A percentile compares a stretch with the other conserved stretches of the same genome.
Evolutionary conservation across 2,329 filamentous ascomycete genomes (phyloP).

Genomic region (Sarocladiaceae sp.): DNA sequence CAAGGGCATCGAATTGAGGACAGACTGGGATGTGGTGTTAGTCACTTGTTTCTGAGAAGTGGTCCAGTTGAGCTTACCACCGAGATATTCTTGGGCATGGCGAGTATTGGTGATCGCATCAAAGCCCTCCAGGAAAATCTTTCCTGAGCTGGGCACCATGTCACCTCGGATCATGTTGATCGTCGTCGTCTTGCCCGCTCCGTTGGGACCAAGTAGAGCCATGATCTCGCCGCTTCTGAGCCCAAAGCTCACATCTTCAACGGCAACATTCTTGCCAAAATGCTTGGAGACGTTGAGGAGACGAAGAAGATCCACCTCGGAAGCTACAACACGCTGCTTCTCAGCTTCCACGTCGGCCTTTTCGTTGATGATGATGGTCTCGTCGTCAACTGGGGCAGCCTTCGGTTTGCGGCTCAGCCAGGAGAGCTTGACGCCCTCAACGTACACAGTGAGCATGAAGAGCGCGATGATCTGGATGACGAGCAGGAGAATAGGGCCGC

Average conservation of each 20-base stretch:
- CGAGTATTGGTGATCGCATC: constrained; percentile 6
- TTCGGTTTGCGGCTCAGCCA: constrained; percentile 44
- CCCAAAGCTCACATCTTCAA: constrained; percentile 74
- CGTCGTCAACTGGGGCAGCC: constrained; percentile 25
- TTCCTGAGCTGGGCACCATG: constrained; percentile 49
- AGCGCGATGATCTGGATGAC: constrained; percentile 62
- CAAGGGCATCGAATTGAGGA: constrained; percentile 72
- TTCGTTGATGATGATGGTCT: constrained; percentile 15
- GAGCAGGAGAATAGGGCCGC: constrained; percentile 75
- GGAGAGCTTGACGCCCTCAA: constrained; percentile 54
- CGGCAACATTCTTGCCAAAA: constrained; percentile 64
- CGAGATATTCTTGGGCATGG: constrained; percentile 61
- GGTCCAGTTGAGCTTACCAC: constrained; percentile 42
- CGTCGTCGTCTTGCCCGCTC: constrained; percentile 79
- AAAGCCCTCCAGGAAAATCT: background rate
- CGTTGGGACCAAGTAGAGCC: constrained; percentile 77
- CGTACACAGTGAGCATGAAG: constrained; percentile 63
- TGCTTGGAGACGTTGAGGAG: constrained; percentile 66
- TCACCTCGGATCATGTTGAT: constrained; percentile 80
- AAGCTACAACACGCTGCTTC: constrained; percentile 56
- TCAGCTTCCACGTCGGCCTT: constrained; percentile 33
- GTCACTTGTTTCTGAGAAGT: background rate
- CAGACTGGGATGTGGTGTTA: constrained; percentile 54
- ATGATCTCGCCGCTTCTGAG: constrained; percentile 71
- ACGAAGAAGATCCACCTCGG: constrained; percentile 54